Base-by-base conservation (phyloP, 495 filamentous ascomycete genomes). In the Symbiotaphrina buchneri region DNA sequence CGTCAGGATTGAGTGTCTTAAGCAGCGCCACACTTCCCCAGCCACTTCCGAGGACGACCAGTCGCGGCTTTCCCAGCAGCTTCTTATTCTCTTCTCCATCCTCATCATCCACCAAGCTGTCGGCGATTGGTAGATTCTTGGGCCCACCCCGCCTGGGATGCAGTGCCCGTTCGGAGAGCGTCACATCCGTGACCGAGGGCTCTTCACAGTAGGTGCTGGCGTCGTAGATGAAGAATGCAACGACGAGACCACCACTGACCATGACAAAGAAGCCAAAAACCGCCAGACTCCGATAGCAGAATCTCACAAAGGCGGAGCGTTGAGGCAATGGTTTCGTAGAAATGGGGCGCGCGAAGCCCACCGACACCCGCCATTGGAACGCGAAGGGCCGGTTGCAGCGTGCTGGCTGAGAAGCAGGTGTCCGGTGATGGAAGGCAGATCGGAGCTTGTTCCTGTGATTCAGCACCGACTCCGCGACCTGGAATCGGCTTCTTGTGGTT, bases 151-250 rank as follows among this genome's bases (percentile, higher is more conserved):
- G 65, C 30, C 70, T 65, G 1, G 90, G 90, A 27, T 68, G 65
- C 18, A 99, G 53, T 0, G 90, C 90, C 14, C 76, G 47, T 39
- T 82, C 65, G 0, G 87, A 80, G 6, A 99, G 73, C 27, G 71
- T 65, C 39, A 93, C 67, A 40, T 94, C 85, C 35, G 55, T 55
- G 27, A 60, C 62, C 10, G 50, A 62, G 0, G 63, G 50, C 28
- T 66, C 54, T 36, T 78, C 71, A 27, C 68, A 68, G 51, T 95
- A 95, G 7, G 90, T 95, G 28, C 68, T 76, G 10, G 81, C 72
- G 59, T 99, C 90, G 52, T 93, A 99, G 41, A 87, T 41, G 54
- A 99, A 95, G 59, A 99, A 92, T 8, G 61, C 77, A 18, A 79
- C 44, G 2, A 95, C 61, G 2, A 64, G 38, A 7, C 49, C 53